Base-by-base conservation (phyloP, 345 rosid species). In the Gossypium mustelinum region DNA sequence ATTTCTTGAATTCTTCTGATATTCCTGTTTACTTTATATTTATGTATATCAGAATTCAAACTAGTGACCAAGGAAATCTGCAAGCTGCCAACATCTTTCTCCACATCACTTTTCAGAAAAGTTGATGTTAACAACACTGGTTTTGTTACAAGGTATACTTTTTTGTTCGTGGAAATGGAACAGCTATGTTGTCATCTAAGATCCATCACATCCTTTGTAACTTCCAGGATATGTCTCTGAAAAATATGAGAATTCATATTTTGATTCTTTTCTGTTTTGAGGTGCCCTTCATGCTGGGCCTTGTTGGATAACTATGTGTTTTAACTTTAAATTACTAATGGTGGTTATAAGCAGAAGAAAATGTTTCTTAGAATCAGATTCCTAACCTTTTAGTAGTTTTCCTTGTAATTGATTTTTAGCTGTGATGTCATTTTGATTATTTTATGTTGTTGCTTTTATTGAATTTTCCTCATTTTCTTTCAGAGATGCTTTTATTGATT, bases 71-170 rank as follows among this genome's bases (percentile, higher is more conserved):
- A 86, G 79, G 98, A 92, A 82, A 86, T 94, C 76, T 95, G 96
- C 96, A 91, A 90, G 85, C 86, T 92, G 75, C 97, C 98, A 17
- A 86, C 97, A 70, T 95, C 88, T 89, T 87, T 93, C 83, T 93
- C 94, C 70, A 72, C 89, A 0, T 80, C 85, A 34, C 93, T 93
- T 63, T 93, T 95, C 83, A 85, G 66, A 77, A 91, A 86, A 87
- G 90, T 92, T 69, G 98, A 95, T 83, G 84, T 79, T 77, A 80
- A 85, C 18, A 73, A 74, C 80, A 84, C 91, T 11, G 91, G 95
- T 74, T 70, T 80, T 66, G 86, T 91, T 77, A 86, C 90, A 64
- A 91, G 97, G 97, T 94, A 84, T 80, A 85, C 79, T 25, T 68
- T 73, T 70, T 54, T 76, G 18, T 11, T 64, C 54, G 16, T 47